Evolutionary conservation across 371 early-diverging fungal genomes (phyloP).

Genomic region (Mucor circinelloides): DNA sequence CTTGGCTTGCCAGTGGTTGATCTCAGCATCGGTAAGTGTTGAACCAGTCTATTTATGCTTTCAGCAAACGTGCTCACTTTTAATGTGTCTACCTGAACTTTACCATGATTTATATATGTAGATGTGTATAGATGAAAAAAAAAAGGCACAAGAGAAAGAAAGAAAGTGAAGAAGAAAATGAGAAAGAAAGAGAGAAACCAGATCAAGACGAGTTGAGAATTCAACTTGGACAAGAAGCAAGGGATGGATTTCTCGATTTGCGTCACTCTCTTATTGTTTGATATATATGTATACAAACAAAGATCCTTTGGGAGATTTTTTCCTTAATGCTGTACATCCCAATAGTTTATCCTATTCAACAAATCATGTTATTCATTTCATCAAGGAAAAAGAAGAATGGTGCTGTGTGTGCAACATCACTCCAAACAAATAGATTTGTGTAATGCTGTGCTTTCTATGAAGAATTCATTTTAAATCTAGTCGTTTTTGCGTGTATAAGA

Average conservation of each 20-base stretch:
- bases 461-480: too few relatives aligned
- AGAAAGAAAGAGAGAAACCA: background rate
- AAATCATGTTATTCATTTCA: slow-evolving; percentile 10
- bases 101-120: slow-evolving; percentile 9
- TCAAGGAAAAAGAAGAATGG: slow-evolving; percentile 1
- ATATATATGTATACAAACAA: background rate
- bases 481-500: background rate
- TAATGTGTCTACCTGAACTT: background rate
- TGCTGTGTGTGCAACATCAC: slow-evolving; percentile 12
- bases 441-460: background rate
- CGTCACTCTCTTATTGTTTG: background rate
- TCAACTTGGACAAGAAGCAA: background rate
- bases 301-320: background rate
- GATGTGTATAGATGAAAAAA: background rate
- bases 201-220: slow-evolving; percentile 7
- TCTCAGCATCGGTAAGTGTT: slow-evolving; percentile 23
- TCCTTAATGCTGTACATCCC: background rate
- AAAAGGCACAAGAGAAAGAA: background rate
- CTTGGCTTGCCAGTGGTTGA: slow-evolving; percentile 25
- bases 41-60: slow-evolving; percentile 5
- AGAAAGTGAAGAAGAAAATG: background rate
- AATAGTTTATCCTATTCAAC: background rate
- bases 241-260: background rate
- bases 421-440: slow-evolving; percentile 11
- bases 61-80: background rate